These are phyloP conservation scores for Cocos nucifera DNA, from an alignment of 176 grass and related monocot species.

Conservation along the genomic window DNA sequence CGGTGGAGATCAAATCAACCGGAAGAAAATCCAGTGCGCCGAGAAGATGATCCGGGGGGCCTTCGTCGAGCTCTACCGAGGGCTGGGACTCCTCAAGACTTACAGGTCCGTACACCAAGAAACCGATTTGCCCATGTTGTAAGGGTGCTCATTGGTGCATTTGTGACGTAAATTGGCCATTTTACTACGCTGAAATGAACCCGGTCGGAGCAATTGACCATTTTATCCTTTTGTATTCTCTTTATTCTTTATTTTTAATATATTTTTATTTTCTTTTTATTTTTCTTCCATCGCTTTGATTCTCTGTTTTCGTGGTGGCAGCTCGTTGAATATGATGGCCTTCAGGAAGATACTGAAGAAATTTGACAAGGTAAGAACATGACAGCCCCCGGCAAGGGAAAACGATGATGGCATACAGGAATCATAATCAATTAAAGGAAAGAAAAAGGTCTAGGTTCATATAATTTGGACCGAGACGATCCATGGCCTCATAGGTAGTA, in stretches of 20 bases:
- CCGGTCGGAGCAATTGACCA: no score
- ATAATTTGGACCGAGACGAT: no score
- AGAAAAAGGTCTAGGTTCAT: no score
- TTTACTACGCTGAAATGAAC: neutral
- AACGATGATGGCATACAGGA: no score
- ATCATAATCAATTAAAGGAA: no score
- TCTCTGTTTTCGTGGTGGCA: conserved; percentile 18
- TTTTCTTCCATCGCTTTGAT: neutral
- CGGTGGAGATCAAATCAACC: conserved; percentile 21
- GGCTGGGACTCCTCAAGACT: conserved; percentile 22
- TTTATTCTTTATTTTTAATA: neutral
- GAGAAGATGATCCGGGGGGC: conserved; percentile 41
- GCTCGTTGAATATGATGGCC: conserved; percentile 36
- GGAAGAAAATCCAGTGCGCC: conserved; percentile 33
- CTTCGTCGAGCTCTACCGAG: conserved; percentile 34
- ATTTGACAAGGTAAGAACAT: conserved; percentile 30
- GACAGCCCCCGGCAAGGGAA: no score
- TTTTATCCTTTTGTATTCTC: neutral
- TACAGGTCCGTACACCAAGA: conserved; percentile 18
- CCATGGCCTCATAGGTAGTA: no score
- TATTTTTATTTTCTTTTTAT: conserved; percentile 6
- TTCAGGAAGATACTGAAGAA: conserved; percentile 46
- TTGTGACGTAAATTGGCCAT: neutral
- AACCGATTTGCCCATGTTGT: neutral
- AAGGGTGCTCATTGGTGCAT: neutral